phyloP scores from a whole-genome alignment of 1,284 basidiomycete genomes.

The Pyrrhoderma noxium region DNA sequence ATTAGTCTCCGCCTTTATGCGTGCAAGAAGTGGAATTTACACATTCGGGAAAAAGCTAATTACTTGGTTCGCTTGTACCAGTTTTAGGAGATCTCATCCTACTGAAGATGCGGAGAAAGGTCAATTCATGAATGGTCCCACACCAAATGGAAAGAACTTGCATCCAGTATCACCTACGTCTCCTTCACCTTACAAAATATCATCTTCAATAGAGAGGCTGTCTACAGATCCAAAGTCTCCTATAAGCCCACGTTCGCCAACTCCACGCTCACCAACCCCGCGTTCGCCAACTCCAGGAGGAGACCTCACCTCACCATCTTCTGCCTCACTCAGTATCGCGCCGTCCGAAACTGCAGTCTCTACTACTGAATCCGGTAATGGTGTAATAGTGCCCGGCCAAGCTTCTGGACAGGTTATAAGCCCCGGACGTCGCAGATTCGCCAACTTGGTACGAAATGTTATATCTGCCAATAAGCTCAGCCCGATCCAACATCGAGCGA shows the following conservation, averaged over 20 bases:
- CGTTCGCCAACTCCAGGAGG: too few relatives aligned
- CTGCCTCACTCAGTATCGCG: conserved; percentile 17
- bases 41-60: background rate
- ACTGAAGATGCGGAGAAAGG: background rate
- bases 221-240: conserved; percentile 34
- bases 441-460: conserved; percentile 8
- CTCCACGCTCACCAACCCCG: conserved; percentile 17
- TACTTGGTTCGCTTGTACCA: background rate
- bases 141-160: background rate
- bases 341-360: conserved; percentile 26
- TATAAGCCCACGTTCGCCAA: background rate
- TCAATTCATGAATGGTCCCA: background rate
- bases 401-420: background rate
- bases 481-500: conserved; percentile 1
- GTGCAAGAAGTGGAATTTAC: background rate
- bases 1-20: conserved; percentile 5
- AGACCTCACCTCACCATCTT: conserved; percentile 22
- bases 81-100: background rate
- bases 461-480: conserved; percentile 16
- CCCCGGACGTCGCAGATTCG: conserved; percentile 6
- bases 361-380: conserved; percentile 10
- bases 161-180: conserved; percentile 23
- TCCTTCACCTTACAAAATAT: conserved; percentile 9
- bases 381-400: background rate
- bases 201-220: conserved; percentile 19